Percentiles rank a stretch among this genome's conserved stretches.
phyloP scores from a whole-genome alignment of 805 yeast genomes.

The Zygoascus biomembranicola region DNA sequence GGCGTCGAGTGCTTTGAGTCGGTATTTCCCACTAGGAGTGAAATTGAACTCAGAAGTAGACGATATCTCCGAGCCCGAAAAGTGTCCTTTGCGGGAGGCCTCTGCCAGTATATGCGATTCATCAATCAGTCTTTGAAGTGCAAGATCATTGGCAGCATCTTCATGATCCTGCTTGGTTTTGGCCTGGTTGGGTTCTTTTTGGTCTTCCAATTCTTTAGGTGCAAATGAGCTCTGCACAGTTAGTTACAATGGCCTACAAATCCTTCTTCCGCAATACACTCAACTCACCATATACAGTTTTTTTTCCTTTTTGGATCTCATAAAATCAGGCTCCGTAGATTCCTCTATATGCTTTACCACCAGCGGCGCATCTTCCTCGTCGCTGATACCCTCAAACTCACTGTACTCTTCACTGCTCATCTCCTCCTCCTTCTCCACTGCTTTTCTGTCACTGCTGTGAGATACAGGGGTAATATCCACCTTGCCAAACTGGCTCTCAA shows the following conservation, averaged over 20 bases:
- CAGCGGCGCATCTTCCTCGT: conserved; percentile 20
- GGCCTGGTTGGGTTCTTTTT: conserved; percentile 3
- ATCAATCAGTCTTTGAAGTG: conserved; percentile 53
- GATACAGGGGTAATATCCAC: conserved; percentile 1
- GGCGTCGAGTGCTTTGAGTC: conserved; percentile 30
- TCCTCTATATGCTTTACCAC: conserved; percentile 28
- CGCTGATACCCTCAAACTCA: not conserved
- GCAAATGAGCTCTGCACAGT: conserved; percentile 21
- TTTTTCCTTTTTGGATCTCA: conserved; percentile 13
- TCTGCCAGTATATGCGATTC: conserved; percentile 57
- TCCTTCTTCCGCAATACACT: not conserved
- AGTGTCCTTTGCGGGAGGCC: conserved; percentile 20
- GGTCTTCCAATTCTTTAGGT: conserved; percentile 20
- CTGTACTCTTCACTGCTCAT: not conserved
- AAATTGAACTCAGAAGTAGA: conserved; percentile 21
- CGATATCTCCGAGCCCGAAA: conserved; percentile 29
- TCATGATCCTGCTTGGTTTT: conserved; percentile 31
- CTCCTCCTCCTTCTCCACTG: not conserved
- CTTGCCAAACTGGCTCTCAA: conserved; percentile 29
- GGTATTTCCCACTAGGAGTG: conserved; percentile 31
- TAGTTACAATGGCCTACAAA: not conserved
- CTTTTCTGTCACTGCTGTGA: not conserved
- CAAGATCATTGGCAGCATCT: conserved; percentile 57
- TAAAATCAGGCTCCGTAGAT: conserved; percentile 4
- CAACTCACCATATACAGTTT: conserved; percentile 23